Evolutionary conservation across 768 basidiomycete species (phyloP).

Genomic region (Russula griseocarnosa): DNA sequence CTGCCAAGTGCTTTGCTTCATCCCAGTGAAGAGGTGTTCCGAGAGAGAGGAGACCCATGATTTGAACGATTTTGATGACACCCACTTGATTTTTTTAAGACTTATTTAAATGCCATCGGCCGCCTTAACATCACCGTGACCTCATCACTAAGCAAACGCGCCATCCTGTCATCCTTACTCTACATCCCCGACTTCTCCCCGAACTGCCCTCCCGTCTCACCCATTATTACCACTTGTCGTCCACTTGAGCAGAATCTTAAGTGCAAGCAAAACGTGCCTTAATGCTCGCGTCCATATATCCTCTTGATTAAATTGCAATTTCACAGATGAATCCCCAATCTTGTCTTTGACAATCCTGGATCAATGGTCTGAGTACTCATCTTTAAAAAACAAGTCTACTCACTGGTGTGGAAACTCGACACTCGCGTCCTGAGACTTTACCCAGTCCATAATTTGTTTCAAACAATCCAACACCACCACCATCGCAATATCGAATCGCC

Average conservation of each 20-base stretch:
- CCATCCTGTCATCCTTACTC: too few species aligned
- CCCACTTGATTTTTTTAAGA: not conserved
- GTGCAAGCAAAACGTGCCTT: conserved; percentile 82
- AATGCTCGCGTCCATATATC: conserved; percentile 94
- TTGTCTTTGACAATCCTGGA: conserved; percentile 79
- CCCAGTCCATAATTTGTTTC: conserved; percentile 85
- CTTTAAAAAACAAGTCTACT: conserved; percentile 36
- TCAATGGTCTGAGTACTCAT: not conserved
- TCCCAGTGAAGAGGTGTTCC: conserved; percentile 93
- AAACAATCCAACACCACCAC: conserved; percentile 94
- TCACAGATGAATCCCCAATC: conserved; percentile 93
- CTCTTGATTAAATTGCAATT: conserved; percentile 91
- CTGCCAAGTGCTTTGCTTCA: conserved; percentile 79
- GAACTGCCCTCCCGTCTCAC: conserved; percentile 33
- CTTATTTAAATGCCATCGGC: not conserved
- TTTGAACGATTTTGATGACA: not conserved
- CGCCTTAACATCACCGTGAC: not conserved
- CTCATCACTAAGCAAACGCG: conserved; percentile 16
- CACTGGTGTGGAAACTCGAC: conserved; percentile 87
- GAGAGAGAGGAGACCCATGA: conserved; percentile 89
- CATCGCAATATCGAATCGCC: conserved; percentile 94
- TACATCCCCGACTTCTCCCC: too few species aligned
- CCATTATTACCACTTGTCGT: conserved; percentile 72
- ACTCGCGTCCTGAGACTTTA: conserved; percentile 63
- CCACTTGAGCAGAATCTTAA: conserved; percentile 87